These are phyloP conservation scores for Oryza officinalis DNA, from an alignment of 176 grass and related monocot genomes.

Conservation along the genomic window DNA sequence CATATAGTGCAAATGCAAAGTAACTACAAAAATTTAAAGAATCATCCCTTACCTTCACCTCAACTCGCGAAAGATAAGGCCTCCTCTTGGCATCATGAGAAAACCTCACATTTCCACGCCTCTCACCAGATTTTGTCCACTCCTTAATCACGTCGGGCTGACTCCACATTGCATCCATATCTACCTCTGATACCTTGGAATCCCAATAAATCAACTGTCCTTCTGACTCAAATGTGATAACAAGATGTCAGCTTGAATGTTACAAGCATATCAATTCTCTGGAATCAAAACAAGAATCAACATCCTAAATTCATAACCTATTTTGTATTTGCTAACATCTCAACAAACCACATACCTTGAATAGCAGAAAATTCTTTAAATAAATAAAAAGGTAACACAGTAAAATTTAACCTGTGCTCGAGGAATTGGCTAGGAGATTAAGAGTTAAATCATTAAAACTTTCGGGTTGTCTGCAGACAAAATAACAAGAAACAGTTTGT, in stretches of 20 bases:
- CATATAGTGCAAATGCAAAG: conserved; percentile 19
- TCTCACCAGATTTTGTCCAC: conserved; percentile 93
- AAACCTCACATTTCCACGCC: conserved; percentile 77
- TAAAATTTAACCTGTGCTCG: conserved; percentile 58
- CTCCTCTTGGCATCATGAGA: conserved; percentile 82
- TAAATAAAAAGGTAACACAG: conserved; percentile 7
- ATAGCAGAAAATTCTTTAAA: neutral
- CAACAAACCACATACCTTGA: neutral
- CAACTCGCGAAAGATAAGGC: conserved; percentile 96
- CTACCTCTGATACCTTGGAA: conserved; percentile 66
- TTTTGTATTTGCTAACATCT: conserved; percentile 14
- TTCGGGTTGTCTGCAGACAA: conserved; percentile 54
- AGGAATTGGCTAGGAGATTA: conserved; percentile 33
- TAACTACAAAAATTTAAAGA: conserved; percentile 14
- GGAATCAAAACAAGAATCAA: conserved; percentile 3
- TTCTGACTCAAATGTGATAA: conserved; percentile 48
- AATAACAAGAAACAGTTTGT: conserved; percentile 17
- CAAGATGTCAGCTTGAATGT: conserved; percentile 22
- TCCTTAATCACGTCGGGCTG: conserved; percentile 76
- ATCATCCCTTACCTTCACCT: conserved; percentile 76
- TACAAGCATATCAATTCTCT: neutral
- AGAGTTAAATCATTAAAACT: conserved; percentile 35
- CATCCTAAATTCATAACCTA: conserved; percentile 4
- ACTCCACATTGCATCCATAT: conserved; percentile 88
- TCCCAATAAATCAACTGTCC: conserved; percentile 80